These are phyloP conservation scores for Kurtzmaniella quercitrusa DNA, from an alignment of 1,139 yeast species.

Conservation along the genomic window DNA sequence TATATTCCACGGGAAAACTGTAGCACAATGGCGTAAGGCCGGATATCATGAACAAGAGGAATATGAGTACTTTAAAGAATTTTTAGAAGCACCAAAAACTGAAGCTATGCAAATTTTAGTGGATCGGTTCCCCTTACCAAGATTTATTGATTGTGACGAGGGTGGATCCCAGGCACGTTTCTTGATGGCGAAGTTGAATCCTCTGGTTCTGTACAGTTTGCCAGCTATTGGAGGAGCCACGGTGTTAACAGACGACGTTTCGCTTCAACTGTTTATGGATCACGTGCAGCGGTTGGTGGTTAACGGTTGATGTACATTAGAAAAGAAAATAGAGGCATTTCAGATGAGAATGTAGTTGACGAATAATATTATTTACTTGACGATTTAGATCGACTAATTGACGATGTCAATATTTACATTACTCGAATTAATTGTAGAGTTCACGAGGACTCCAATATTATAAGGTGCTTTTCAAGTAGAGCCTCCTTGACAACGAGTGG, in stretches of 20 bases:
- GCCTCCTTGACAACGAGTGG: too few species aligned
- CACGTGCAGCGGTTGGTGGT: slow-evolving; percentile 42
- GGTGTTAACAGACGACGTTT: slow-evolving; percentile 67
- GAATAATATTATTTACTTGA: neutral
- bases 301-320: slow-evolving; percentile 9
- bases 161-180: slow-evolving; percentile 80
- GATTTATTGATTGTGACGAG: slow-evolving; percentile 71
- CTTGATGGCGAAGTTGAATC: slow-evolving; percentile 69
- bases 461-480: too few species aligned
- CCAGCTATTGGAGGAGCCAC: slow-evolving; percentile 17
- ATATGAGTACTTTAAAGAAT: slow-evolving; percentile 56
- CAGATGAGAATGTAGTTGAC: neutral
- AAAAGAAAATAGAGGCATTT: neutral
- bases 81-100: slow-evolving; percentile 59
- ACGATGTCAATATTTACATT: too few species aligned
- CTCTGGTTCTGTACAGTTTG: slow-evolving; percentile 52
- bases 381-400: too few species aligned
- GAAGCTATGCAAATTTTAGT: slow-evolving; percentile 66
- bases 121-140: slow-evolving; percentile 70
- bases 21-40: slow-evolving; percentile 67
- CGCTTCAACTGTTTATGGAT: slow-evolving; percentile 66
- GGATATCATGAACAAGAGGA: slow-evolving; percentile 67
- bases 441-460: too few species aligned
- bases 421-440: too few species aligned
- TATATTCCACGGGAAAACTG: slow-evolving; percentile 63